These are phyloP conservation scores for Teunomyces panamensis DNA, from an alignment of 805 yeast species.

Conservation along the genomic window DNA sequence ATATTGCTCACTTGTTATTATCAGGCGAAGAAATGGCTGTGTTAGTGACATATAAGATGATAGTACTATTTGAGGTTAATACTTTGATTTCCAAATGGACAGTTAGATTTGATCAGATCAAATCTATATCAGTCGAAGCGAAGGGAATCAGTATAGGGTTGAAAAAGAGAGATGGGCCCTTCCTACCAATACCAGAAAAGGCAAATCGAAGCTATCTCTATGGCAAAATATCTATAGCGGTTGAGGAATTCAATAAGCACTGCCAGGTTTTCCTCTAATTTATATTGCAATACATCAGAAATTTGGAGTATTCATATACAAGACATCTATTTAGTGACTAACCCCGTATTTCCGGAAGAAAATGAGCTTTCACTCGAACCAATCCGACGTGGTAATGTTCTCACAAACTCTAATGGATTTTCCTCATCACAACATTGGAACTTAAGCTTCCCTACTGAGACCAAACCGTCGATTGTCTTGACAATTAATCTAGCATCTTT, in stretches of 20 bases:
- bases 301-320: background rate
- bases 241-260: slow-evolving; percentile 69
- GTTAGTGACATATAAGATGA: slow-evolving; percentile 67
- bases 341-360: background rate
- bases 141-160: slow-evolving; percentile 74
- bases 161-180: slow-evolving; percentile 50
- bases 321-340: background rate
- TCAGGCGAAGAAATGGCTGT: slow-evolving; percentile 80
- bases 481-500: slow-evolving; percentile 28
- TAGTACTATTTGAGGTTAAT: slow-evolving; percentile 65
- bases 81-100: slow-evolving; percentile 68
- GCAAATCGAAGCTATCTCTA: slow-evolving; percentile 64
- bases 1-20: slow-evolving; percentile 80
- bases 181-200: slow-evolving; percentile 75
- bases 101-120: slow-evolving; percentile 60
- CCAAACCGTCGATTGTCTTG: slow-evolving; percentile 42
- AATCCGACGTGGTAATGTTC: slow-evolving; percentile 44
- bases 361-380: slow-evolving; percentile 27
- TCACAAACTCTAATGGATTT: slow-evolving; percentile 41
- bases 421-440: slow-evolving; percentile 56
- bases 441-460: slow-evolving; percentile 40
- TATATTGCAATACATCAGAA: background rate
- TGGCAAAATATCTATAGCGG: slow-evolving; percentile 74
- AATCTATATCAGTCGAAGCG: slow-evolving; percentile 69
- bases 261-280: slow-evolving; percentile 48